Evolutionary conservation across 1,284 basidiomycete genomes (phyloP), one percentile per base, ranked within the genome.

Genomic region (Ceraceosorus guamensis): DNA sequence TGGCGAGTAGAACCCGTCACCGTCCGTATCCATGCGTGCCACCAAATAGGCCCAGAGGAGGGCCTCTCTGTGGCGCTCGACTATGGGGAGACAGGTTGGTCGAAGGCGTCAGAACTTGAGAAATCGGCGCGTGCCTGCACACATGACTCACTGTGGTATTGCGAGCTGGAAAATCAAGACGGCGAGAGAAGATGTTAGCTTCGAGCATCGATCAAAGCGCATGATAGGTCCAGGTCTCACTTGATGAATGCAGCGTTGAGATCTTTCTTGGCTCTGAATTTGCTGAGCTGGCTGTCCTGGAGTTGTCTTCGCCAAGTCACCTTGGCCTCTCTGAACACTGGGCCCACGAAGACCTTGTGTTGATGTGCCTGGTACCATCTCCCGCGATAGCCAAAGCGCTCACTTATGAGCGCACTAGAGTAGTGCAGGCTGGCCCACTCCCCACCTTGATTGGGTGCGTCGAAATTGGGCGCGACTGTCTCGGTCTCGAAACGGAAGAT

Each of bases 21-120:
- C 37, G 8, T 8, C 8, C 37, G 37, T 8, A n/a, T n/a, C 8
- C 37, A n/a, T n/a, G 37, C 37, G 37, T n/a, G n/a, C 8, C 45
- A 71, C 52, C 52, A 71, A 58, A 48, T 65, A 70, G 48, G 52
- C 60, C 70, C 70, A 71, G 11, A 71, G 58, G 39, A 67, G n/a
- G 4, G 70, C 70, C 50, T 71, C 68, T 3, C 68, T 59, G 49
- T 68, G 68, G 3, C 68, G 56, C 47, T 71, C 68, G 13, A 71
- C 49, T 4, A 65, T 58, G 48, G 58, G 62, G 53, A 66, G 65
- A 48, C 63, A 59, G 8, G 55, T 31, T n/a, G n/a, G n/a, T n/a
- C n/a, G n/a, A n/a, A n/a, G n/a, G n/a, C n/a, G n/a, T n/a, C n/a
- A n/a, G n/a, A n/a, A n/a, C n/a, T n/a, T n/a, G n/a, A n/a, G n/a